A percentile compares a stretch with the other conserved stretches of the same genome.
Evolutionary conservation across 2,329 filamentous ascomycete species (phyloP).

Genomic region (Aulographum hederae): DNA sequence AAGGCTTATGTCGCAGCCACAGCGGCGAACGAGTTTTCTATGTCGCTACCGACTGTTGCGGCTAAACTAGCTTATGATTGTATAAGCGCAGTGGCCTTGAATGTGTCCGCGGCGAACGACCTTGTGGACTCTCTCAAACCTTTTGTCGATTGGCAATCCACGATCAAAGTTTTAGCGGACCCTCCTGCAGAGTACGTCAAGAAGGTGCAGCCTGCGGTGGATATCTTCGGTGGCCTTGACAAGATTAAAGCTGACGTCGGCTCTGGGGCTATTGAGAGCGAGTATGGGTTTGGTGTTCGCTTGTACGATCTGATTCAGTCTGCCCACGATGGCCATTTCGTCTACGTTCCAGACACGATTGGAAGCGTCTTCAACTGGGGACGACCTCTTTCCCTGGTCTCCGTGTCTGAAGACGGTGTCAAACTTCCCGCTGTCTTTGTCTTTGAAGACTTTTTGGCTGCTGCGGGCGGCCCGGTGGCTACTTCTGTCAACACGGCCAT

Average conservation of each 20-base stretch:
- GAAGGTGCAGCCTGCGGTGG: slow-evolving; percentile 24
- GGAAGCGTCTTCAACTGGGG: slow-evolving; percentile 32
- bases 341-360: slow-evolving; percentile 34
- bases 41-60: slow-evolving; percentile 20
- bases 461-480: too few species aligned
- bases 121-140: slow-evolving; percentile 24
- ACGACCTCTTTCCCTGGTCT: slow-evolving; percentile 33
- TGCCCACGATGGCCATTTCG: slow-evolving; percentile 48
- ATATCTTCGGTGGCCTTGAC: slow-evolving; percentile 20
- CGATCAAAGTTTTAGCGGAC: slow-evolving; percentile 23
- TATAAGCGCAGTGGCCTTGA: slow-evolving; percentile 26
- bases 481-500: too few species aligned
- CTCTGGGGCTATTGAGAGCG: slow-evolving; percentile 18
- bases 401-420: slow-evolving; percentile 40
- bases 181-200: slow-evolving; percentile 26
- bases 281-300: slow-evolving; percentile 28
- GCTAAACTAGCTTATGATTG: slow-evolving; percentile 27
- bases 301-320: slow-evolving; percentile 33
- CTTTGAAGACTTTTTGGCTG: slow-evolving; percentile 26
- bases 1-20: too few species aligned
- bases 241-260: slow-evolving; percentile 20
- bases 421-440: slow-evolving; percentile 39
- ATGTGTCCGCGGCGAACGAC: slow-evolving; percentile 20
- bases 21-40: too few species aligned
- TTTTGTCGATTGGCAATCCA: slow-evolving; percentile 28